phyloP scores from a whole-genome alignment of 148 eudicot genomes.

The Fagopyrum esculentum region DNA sequence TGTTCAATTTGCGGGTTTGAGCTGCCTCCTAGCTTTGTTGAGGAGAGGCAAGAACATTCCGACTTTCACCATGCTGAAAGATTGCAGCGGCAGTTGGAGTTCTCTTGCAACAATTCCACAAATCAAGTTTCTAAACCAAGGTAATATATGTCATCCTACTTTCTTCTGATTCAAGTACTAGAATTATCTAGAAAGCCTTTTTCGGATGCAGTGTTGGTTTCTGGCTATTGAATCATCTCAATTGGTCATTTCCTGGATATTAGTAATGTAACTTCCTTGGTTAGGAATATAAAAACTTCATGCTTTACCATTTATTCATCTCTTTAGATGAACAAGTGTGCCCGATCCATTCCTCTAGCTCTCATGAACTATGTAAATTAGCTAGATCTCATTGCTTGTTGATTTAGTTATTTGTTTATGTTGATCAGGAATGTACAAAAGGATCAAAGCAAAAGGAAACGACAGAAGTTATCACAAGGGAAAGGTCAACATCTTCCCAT shows the following conservation, averaged over 20 bases:
- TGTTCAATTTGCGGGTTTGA: slow-evolving; percentile 78
- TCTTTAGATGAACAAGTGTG: too few species aligned
- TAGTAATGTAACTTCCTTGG: background rate
- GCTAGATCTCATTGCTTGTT: background rate
- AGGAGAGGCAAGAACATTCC: slow-evolving; percentile 92
- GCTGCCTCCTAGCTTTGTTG: slow-evolving; percentile 66
- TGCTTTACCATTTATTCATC: background rate
- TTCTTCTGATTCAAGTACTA: background rate
- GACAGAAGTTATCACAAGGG: slow-evolving; percentile 40
- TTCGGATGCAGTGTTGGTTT: background rate
- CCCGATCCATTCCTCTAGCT: too few species aligned
- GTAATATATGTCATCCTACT: slow-evolving; percentile 23
- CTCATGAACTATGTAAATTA: background rate
- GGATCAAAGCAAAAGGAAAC: slow-evolving; percentile 55
- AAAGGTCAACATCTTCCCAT: slow-evolving; percentile 60
- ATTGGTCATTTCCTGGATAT: background rate
- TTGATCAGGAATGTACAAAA: slow-evolving; percentile 39
- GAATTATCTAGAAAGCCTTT: background rate
- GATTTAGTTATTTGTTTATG: background rate
- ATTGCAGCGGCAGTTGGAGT: slow-evolving; percentile 70
- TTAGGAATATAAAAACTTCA: background rate
- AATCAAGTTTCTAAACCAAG: slow-evolving; percentile 35
- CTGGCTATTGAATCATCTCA: background rate
- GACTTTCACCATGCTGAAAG: slow-evolving; percentile 83
- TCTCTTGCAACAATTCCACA: slow-evolving; percentile 26